phyloP scores from a whole-genome alignment of 148 eudicot genomes.

The Rheum nobile region DNA sequence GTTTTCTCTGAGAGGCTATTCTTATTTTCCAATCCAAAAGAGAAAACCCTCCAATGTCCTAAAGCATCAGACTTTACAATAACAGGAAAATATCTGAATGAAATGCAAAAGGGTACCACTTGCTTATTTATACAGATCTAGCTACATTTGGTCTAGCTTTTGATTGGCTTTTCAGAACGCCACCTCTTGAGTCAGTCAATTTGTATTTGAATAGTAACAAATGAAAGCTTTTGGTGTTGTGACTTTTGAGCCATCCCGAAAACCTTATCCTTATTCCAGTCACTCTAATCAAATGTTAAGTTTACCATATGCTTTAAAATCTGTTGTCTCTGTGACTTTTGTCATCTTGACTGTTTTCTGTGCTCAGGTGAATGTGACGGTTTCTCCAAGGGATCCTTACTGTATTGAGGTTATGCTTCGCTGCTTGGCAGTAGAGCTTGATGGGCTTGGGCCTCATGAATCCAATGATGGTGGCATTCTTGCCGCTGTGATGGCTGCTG shows the following conservation, averaged over 20 bases:
- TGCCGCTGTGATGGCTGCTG: constrained; percentile 75
- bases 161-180: not conserved
- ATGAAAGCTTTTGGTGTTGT: not conserved
- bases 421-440: constrained; percentile 67
- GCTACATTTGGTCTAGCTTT: not conserved
- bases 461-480: constrained; percentile 83
- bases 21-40: not conserved
- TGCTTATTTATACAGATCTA: not conserved
- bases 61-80: not conserved
- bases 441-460: constrained; percentile 80
- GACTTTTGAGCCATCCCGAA: not conserved
- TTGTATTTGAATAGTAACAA: not conserved
- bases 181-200: not conserved
- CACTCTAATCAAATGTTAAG: not conserved
- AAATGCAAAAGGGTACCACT: not conserved
- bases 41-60: not conserved
- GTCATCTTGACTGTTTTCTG: not conserved
- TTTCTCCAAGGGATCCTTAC: constrained; percentile 39
- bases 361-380: constrained; percentile 54
- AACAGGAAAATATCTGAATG: not conserved
- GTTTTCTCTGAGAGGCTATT: not conserved
- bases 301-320: not conserved
- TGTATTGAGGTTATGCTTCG: constrained; percentile 72
- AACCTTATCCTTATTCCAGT: not conserved
- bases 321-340: not conserved